These are phyloP conservation scores for Deinandra increscens DNA, from an alignment of 129 eudicot species.

Conservation along the genomic window DNA sequence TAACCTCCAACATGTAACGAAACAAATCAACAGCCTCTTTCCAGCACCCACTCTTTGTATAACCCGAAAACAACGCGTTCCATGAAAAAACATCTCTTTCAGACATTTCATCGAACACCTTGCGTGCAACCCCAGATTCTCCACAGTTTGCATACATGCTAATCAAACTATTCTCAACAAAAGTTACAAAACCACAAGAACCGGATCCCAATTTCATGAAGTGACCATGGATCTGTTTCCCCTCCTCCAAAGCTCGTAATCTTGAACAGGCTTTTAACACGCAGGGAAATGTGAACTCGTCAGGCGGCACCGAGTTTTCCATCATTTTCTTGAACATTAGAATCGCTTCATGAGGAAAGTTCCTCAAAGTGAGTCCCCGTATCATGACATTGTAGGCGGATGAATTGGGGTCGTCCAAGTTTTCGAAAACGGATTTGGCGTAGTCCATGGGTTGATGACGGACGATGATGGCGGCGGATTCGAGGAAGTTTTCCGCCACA, in stretches of 20 bases:
- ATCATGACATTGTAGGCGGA: constrained; percentile 43
- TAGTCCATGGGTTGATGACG: constrained; percentile 39
- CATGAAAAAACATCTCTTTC: constrained; percentile 44
- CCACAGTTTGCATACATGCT: constrained; percentile 51
- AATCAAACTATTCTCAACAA: constrained; percentile 41
- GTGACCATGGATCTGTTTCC: constrained; percentile 50
- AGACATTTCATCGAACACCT: constrained; percentile 52
- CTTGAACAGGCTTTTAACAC: constrained; percentile 51
- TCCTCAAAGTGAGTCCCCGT: constrained; percentile 34
- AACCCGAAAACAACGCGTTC: constrained; percentile 56
- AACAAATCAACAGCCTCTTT: constrained; percentile 40
- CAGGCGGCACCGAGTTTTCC: constrained; percentile 30
- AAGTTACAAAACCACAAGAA: constrained; percentile 33
- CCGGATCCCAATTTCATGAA: constrained; percentile 37
- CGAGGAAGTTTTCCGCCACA: constrained; percentile 44
- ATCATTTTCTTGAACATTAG: constrained; percentile 35
- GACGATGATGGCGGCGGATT: constrained; percentile 49
- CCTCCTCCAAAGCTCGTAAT: constrained; percentile 36
- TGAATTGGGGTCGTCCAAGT: constrained; percentile 26
- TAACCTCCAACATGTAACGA: constrained; percentile 30
- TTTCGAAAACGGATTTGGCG: constrained; percentile 36
- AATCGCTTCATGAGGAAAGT: constrained; percentile 6
- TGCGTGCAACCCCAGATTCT: constrained; percentile 40
- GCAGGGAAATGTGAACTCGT: constrained; percentile 45
- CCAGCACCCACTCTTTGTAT: constrained; percentile 34